phyloP scores from a whole-genome alignment of 257 asterid genomes.

The Solanum medicagineum region DNA sequence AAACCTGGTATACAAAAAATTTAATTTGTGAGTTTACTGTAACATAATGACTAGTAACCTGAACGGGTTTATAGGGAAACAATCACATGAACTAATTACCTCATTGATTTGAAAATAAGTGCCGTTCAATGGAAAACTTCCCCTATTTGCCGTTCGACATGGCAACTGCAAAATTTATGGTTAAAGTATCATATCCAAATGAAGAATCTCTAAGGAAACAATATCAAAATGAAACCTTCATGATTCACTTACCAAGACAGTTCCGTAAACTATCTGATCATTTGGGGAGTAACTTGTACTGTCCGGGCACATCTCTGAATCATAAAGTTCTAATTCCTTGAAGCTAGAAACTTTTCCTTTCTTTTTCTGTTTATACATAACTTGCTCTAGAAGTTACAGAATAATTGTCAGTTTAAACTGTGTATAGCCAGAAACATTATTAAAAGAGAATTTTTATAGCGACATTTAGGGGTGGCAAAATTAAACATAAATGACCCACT shows the following conservation, averaged over 20 bases:
- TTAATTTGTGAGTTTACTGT: neutral
- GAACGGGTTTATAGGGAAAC: neutral
- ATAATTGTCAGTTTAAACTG: neutral
- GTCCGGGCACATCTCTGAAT: neutral
- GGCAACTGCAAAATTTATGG: constrained; percentile 35
- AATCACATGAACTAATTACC: constrained; percentile 19
- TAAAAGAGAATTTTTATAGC: neutral
- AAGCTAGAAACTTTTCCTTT: neutral
- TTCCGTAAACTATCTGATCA: constrained; percentile 17
- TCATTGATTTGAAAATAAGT: constrained; percentile 73
- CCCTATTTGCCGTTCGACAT: constrained; percentile 44
- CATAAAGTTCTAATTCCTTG: neutral
- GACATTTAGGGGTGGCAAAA: neutral
- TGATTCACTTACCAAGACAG: constrained; percentile 36
- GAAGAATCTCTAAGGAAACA: neutral
- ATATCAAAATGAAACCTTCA: neutral
- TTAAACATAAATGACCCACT: too few species aligned
- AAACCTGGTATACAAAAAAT: constrained; percentile 24
- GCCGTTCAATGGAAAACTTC: constrained; percentile 64
- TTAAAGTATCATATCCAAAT: neutral
- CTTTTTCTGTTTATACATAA: neutral
- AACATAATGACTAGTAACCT: neutral
- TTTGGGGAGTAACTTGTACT: neutral
- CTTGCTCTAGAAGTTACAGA: neutral
- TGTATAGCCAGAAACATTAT: neutral